These are phyloP conservation scores for Rhipidocladum racemiflorum DNA, from an alignment of 176 grass and related monocot genomes.

Conservation along the genomic window DNA sequence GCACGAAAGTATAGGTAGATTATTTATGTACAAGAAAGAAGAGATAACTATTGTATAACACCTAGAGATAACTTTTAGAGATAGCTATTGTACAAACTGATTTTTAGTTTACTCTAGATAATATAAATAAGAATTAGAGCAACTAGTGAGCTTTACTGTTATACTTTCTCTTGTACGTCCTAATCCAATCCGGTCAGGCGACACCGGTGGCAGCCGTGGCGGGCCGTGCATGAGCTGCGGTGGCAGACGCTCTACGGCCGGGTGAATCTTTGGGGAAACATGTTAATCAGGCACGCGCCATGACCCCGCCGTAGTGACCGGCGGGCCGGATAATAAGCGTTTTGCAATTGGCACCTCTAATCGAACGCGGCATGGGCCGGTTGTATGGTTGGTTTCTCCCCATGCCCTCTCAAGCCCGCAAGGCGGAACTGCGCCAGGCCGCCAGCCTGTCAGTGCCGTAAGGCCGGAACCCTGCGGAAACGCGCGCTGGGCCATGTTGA, in stretches of 20 bases:
- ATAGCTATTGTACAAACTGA: too few relatives aligned
- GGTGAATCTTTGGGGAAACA: background rate
- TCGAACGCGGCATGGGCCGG: background rate
- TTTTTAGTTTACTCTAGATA: too few relatives aligned
- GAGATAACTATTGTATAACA: too few relatives aligned
- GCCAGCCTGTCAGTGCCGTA: background rate
- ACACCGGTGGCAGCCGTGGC: background rate
- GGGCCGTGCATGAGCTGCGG: constrained; percentile 6
- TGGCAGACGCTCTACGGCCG: constrained; percentile 9
- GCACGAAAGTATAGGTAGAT: too few relatives aligned
- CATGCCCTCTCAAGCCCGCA: background rate
- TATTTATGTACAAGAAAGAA: too few relatives aligned
- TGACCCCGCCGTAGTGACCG: too few relatives aligned
- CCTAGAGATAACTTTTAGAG: too few relatives aligned
- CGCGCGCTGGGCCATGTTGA: background rate
- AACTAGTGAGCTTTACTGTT: too few relatives aligned
- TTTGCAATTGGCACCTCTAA: too few relatives aligned
- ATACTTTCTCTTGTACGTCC: too few relatives aligned
- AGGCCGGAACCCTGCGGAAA: background rate
- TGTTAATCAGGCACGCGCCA: too few relatives aligned
- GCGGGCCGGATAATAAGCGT: background rate
- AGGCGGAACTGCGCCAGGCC: background rate
- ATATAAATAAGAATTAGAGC: too few relatives aligned
- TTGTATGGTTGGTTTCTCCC: background rate
- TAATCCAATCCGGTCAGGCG: background rate